Percentiles rank a stretch among this genome's conserved stretches.
Conservation (phyloP, 495 filamentous ascomycete species). For the Parathielavia hyrcaniae region DNA sequence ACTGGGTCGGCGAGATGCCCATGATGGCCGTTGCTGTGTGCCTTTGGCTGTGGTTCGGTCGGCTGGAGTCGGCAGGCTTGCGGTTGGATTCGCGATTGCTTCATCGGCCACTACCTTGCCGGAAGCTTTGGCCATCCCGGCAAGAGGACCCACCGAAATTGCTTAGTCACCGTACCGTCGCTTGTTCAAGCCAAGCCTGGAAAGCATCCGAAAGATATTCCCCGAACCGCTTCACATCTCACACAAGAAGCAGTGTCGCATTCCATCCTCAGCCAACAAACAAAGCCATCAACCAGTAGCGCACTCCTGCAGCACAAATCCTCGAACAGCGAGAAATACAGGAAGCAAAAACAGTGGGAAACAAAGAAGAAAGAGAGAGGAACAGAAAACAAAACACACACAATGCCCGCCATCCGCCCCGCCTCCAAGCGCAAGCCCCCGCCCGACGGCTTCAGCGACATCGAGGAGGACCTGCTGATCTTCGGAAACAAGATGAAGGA, state of each 20-base stretch:
- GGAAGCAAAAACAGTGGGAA: not conserved
- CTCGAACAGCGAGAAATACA: not conserved
- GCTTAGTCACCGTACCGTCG: not conserved
- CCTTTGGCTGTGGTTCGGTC: constrained; percentile 18
- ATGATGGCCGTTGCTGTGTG: constrained; percentile 32
- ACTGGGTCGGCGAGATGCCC: constrained; percentile 83
- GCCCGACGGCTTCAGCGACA: constrained; percentile 90
- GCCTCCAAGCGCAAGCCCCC: constrained; percentile 80
- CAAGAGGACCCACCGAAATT: not conserved
- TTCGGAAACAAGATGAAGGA: constrained; percentile 99
- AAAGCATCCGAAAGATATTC: not conserved
- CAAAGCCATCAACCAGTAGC: too few relatives aligned
- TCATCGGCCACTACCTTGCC: not conserved
- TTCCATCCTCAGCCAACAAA: too few relatives aligned
- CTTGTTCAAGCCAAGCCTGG: not conserved
- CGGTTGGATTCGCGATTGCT: constrained; percentile 14
- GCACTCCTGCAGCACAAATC: too few relatives aligned
- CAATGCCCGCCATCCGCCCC: constrained; percentile 75
- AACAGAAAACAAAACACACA: constrained; percentile 1
- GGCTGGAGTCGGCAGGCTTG: constrained; percentile 12
- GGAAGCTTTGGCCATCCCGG: constrained; percentile 22
- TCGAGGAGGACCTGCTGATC: constrained; percentile 92
- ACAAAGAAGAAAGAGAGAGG: not conserved
- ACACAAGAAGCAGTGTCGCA: too few relatives aligned
- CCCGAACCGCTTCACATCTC: not conserved